Base-by-base conservation (phyloP, 345 rosid genomes). In the Geranium rotundifolium region DNA sequence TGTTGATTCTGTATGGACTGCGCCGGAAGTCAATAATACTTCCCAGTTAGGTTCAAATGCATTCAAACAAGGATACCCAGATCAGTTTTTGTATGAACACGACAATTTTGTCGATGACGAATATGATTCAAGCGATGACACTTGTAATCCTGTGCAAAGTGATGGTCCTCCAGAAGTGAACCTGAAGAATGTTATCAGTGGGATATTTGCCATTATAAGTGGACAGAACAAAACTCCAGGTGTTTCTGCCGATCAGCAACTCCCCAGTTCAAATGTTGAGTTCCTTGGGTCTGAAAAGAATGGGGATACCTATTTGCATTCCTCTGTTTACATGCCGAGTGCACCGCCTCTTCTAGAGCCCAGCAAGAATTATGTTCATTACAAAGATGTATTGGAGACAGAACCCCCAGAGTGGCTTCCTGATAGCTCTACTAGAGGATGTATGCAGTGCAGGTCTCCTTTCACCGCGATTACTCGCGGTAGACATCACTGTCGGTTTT, bases 391-490 rank as follows among this genome's bases (percentile, higher is more conserved):
- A 54, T 73, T 90, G 63, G 97, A 85, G 67, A 86, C 90, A 23
- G 97, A 93, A 29, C 96, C 99, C 27, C 97, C 95, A 0, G 88
- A 93, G 41, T 93, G 99, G 99, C 81, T 88, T 29, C 89, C 96
- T 0, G 99, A 93, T 79, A 93, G 99, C 71, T 83, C 90, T 27
- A 67, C 89, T 2, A 68, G 80, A 29, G 73, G 61, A 63, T 93
- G 97, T 73, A 85, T 86, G 97, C 96, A 83, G 65, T 93, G 99
- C 50, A 74, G 73, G 77, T 67, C 84, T 56, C 84, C 88, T 19
- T 93, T 93, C 74, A 90, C 95, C 4, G 92, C 89, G 0, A 16
- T 93, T 49, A 83, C 95, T 0, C 76, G 97, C 60, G 99, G 99
- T 4, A 86, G 99, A 75, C 99, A 93, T 78, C 99, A 93, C 69